phyloP scores from a whole-genome alignment of 345 rosid species.

The Alliaria petiolata region DNA sequence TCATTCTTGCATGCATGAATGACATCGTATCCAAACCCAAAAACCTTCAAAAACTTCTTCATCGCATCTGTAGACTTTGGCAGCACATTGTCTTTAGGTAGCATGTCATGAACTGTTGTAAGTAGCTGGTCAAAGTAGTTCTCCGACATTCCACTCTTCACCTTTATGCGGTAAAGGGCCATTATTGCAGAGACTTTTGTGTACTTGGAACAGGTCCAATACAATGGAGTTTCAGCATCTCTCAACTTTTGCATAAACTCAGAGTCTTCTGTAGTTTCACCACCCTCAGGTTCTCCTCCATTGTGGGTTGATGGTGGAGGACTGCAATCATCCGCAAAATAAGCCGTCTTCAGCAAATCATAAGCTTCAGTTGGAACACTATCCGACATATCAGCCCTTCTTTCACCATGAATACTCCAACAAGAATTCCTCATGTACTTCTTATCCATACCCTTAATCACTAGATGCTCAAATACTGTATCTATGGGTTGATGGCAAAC shows the following conservation, averaged over 20 bases:
- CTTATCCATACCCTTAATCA: not conserved
- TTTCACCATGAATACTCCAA: not conserved
- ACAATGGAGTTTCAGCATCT: not conserved
- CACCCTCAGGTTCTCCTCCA: not conserved
- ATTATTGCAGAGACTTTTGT: not conserved
- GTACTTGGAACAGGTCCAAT: not conserved
- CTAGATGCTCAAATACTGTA: not conserved
- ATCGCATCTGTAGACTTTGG: not conserved
- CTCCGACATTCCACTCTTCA: not conserved
- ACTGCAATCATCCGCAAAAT: not conserved
- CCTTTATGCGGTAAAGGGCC: not conserved
- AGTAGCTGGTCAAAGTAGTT: not conserved
- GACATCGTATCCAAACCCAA: not conserved
- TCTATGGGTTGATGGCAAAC: not conserved
- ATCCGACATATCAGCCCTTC: not conserved
- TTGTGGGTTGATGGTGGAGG: not conserved
- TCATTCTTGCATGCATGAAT: not conserved
- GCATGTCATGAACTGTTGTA: not conserved
- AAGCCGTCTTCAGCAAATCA: not conserved
- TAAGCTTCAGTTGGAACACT: not conserved
- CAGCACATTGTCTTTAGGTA: not conserved
- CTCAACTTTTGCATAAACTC: not conserved
- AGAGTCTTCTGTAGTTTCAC: not conserved
- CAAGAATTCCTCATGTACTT: not conserved
- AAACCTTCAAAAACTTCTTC: not conserved